A percentile compares a stretch with the other conserved stretches of the same genome.
Conservation (phyloP, 1,139 yeast genomes). For the Ogataea hybrid region DNA sequence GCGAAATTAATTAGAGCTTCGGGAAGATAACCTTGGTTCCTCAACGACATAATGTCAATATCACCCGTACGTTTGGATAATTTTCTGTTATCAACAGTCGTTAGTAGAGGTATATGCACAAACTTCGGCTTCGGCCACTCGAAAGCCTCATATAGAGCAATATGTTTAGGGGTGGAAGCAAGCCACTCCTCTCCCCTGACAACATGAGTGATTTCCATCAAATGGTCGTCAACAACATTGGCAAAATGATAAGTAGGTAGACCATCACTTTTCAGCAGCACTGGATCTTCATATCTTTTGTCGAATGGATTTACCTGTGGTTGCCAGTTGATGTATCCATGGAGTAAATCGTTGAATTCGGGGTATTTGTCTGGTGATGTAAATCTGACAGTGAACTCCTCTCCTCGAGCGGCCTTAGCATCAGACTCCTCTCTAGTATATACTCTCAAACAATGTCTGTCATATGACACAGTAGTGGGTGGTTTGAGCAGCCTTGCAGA, state of each 20-base stretch:
- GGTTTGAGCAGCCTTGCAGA: slow-evolving; percentile 76
- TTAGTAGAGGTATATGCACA: slow-evolving; percentile 86
- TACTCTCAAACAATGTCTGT: slow-evolving; percentile 63
- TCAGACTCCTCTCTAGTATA: slow-evolving; percentile 42
- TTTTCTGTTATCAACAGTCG: slow-evolving; percentile 73
- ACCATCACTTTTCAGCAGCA: slow-evolving; percentile 85
- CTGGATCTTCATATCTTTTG: slow-evolving; percentile 84
- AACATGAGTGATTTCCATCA: slow-evolving; percentile 91
- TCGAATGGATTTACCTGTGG: slow-evolving; percentile 74
- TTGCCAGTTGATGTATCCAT: slow-evolving; percentile 73
- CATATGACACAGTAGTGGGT: slow-evolving; percentile 91
- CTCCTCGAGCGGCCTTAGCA: slow-evolving; percentile 33
- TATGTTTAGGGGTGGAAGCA: slow-evolving; percentile 92
- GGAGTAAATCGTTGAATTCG: slow-evolving; percentile 65
- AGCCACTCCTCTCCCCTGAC: slow-evolving; percentile 98
- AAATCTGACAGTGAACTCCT: slow-evolving; percentile 52
- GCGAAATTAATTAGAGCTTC: slow-evolving; percentile 86
- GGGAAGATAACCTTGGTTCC: slow-evolving; percentile 66
- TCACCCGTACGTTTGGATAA: slow-evolving; percentile 86
- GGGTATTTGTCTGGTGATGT: slow-evolving; percentile 73
- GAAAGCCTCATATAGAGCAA: slow-evolving; percentile 81
- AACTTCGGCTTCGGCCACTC: slow-evolving; percentile 83
- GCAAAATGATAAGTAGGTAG: slow-evolving; percentile 97
- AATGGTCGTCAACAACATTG: slow-evolving; percentile 90
- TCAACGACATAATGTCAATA: slow-evolving; percentile 61